A percentile compares a stretch with the other conserved stretches of the same genome.
These are phyloP conservation scores for Cryptococcus deneoformans DNA, from an alignment of 1,284 basidiomycete genomes.

Conservation along the genomic window DNA sequence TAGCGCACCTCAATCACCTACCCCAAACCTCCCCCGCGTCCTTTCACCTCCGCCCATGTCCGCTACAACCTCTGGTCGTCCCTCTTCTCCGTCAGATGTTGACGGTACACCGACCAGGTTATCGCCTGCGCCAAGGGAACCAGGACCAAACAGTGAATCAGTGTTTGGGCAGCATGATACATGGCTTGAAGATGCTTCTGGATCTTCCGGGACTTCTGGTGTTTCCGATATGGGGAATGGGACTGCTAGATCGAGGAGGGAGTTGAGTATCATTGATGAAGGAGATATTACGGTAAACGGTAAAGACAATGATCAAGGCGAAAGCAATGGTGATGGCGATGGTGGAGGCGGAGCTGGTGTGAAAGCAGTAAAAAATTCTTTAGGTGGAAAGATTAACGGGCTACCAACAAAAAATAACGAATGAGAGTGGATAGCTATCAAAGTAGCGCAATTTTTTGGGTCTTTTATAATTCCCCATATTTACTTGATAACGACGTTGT, in stretches of 20 bases:
- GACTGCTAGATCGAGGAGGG: slow-evolving; percentile 29
- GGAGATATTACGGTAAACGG: slow-evolving; percentile 11
- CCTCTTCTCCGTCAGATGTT: slow-evolving; percentile 1
- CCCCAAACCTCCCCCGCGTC: slow-evolving; percentile 32
- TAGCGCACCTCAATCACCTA: slow-evolving; percentile 29
- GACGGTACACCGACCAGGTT: no score
- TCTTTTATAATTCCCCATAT: no score
- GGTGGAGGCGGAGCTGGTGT: not conserved
- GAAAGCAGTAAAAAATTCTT: no score
- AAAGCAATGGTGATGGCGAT: not conserved
- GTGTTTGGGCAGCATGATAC: no score
- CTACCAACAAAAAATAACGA: no score
- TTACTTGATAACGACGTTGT: no score
- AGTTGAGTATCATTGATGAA: slow-evolving; percentile 48
- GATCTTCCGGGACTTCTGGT: slow-evolving; percentile 5
- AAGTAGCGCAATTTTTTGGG: no score
- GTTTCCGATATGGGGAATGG: slow-evolving; percentile 3
- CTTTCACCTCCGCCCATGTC: slow-evolving; percentile 17
- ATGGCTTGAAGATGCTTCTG: no score
- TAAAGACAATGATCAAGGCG: slow-evolving; percentile 7
- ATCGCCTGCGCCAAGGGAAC: no score
- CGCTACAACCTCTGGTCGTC: slow-evolving; percentile 12
- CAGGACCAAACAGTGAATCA: no score
- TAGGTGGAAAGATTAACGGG: no score
- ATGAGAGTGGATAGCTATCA: no score